Percentiles rank a stretch among this genome's conserved stretches.
phyloP scores from a whole-genome alignment of 1,139 yeast species.

The Spathaspora sp. region DNA sequence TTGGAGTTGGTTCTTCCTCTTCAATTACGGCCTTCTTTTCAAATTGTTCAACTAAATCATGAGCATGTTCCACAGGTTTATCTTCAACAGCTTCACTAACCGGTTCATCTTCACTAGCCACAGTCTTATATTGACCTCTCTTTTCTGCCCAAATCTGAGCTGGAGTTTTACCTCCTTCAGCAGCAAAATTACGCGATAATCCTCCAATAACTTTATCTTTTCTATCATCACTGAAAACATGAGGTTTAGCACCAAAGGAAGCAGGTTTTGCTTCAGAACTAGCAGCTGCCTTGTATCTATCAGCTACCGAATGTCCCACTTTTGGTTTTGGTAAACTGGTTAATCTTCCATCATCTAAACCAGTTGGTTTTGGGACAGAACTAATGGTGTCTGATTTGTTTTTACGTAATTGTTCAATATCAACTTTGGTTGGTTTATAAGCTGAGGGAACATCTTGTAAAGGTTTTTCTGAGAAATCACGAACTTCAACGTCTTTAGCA shows the following conservation, averaged over 20 bases:
- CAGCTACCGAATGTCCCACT: slow-evolving; percentile 49
- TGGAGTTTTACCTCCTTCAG: slow-evolving; percentile 83
- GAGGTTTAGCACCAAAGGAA: slow-evolving; percentile 57
- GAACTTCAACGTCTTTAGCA: slow-evolving; percentile 63
- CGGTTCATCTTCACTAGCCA: slow-evolving; percentile 26
- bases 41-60: slow-evolving; percentile 20
- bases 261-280: slow-evolving; percentile 23
- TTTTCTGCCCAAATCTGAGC: slow-evolving; percentile 96
- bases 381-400: slow-evolving; percentile 50
- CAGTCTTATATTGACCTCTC: slow-evolving; percentile 62
- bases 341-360: slow-evolving; percentile 49
- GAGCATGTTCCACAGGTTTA: slow-evolving; percentile 9
- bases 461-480: slow-evolving; percentile 66
- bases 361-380: slow-evolving; percentile 33
- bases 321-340: slow-evolving; percentile 69
- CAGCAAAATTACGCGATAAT: slow-evolving; percentile 64
- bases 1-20: slow-evolving; percentile 24
- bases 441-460: slow-evolving; percentile 61
- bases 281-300: slow-evolving; percentile 46
- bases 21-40: slow-evolving; percentile 17
- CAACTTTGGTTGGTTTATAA: slow-evolving; percentile 63
- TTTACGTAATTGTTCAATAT: slow-evolving; percentile 43
- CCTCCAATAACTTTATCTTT: slow-evolving; percentile 61
- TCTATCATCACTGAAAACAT: slow-evolving; percentile 21
- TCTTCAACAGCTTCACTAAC: slow-evolving; percentile 11